phyloP scores from a whole-genome alignment of 2,329 filamentous ascomycete genomes.

The Leptographium galeiforme region DNA sequence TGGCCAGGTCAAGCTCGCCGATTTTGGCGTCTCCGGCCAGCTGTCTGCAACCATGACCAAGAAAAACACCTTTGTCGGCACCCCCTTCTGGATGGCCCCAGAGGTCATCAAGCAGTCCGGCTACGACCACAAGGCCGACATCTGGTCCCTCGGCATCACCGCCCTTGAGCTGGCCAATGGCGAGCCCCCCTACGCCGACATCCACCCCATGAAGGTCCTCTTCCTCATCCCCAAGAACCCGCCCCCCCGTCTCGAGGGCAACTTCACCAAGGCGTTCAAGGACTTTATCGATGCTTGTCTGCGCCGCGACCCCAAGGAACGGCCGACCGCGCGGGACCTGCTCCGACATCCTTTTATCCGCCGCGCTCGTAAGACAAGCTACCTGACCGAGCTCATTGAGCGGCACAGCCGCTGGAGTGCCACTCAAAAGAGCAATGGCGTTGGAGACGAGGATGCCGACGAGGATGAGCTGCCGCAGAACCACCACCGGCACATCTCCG shows the following conservation, averaged over 20 bases:
- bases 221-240: slow-evolving; percentile 94
- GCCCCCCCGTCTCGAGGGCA: slow-evolving; percentile 66
- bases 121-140: slow-evolving; percentile 95
- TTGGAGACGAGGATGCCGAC: slow-evolving; percentile 53
- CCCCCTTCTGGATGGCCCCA: slow-evolving; percentile 98
- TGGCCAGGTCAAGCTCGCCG: slow-evolving; percentile 91
- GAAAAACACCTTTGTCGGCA: slow-evolving; percentile 98
- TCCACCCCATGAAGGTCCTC: slow-evolving; percentile 96
- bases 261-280: slow-evolving; percentile 72
- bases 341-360: slow-evolving; percentile 83
- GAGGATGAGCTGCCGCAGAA: slow-evolving; percentile 41
- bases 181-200: slow-evolving; percentile 89
- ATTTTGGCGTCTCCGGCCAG: slow-evolving; percentile 95
- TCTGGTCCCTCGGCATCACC: slow-evolving; percentile 93
- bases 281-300: slow-evolving; percentile 76
- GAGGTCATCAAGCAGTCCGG: slow-evolving; percentile 98
- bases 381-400: slow-evolving; percentile 90
- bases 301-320: slow-evolving; percentile 75
- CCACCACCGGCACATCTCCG: slow-evolving; percentile 38
- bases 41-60: slow-evolving; percentile 97
- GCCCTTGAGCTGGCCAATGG: slow-evolving; percentile 83
- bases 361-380: slow-evolving; percentile 88
- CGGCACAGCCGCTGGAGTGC: slow-evolving; percentile 77
- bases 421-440: slow-evolving; percentile 48
- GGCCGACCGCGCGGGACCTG: slow-evolving; percentile 75